Conservation (phyloP, 139 green algal genomes). For the Edaphochlamys debaryana region DNA sequence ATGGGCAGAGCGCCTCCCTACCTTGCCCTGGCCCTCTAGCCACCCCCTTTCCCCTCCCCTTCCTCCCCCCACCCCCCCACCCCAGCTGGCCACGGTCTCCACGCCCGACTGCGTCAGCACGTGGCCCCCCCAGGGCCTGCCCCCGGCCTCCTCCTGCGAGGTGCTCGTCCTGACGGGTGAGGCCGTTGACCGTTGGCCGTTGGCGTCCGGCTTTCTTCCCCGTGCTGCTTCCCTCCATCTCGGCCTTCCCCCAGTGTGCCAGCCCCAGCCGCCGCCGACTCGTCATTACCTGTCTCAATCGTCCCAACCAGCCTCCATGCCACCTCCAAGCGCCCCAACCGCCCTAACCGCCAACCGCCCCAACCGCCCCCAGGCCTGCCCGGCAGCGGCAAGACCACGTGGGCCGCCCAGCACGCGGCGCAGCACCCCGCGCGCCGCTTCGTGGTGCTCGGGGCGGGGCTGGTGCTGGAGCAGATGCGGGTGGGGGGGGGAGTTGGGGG, state of each 20-base stretch:
- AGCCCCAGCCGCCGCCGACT: no score
- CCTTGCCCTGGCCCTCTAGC: no score
- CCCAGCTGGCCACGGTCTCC: neutral
- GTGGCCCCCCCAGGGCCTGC: neutral
- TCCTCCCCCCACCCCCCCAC: no score
- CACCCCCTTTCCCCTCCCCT: no score
- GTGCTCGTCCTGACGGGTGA: constrained; percentile 19
- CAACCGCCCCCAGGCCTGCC: constrained; percentile 32
- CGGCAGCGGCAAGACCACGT: constrained; percentile 65
- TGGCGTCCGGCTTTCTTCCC: no score
- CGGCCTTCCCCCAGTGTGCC: no score
- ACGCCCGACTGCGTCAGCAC: constrained; percentile 20
- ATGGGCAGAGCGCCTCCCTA: no score
- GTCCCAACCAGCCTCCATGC: no score
- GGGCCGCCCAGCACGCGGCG: constrained; percentile 41
- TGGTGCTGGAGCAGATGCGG: constrained; percentile 61
- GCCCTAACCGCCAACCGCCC: no score
- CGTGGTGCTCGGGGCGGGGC: constrained; percentile 49
- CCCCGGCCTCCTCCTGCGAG: neutral
- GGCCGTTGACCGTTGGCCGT: neutral
- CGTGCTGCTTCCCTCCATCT: no score
- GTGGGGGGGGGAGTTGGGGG: constrained; percentile 30
- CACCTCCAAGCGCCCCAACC: no score
- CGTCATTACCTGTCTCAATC: no score
- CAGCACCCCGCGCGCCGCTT: constrained; percentile 50